Percentiles rank a stretch among this genome's conserved stretches.
Conservation (phyloP, 495 filamentous ascomycete genomes). For the Ramalina peruviana region DNA sequence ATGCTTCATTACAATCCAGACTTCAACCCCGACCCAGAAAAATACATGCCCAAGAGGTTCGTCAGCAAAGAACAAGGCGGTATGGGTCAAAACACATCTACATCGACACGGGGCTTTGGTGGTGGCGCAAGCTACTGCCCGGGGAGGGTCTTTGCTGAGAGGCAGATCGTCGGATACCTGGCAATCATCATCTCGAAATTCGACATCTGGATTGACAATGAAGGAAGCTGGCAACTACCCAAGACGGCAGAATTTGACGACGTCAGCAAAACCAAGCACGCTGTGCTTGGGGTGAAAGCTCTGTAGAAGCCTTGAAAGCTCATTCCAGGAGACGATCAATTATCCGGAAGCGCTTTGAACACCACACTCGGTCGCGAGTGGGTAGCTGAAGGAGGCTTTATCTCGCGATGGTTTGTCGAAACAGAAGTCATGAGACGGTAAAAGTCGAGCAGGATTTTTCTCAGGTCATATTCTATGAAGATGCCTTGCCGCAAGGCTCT, state of each 20-base stretch:
- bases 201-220: background rate
- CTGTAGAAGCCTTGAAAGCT: background rate
- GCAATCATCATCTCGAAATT: background rate
- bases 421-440: too few relatives aligned
- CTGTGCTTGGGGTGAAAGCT: background rate
- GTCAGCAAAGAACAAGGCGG: background rate
- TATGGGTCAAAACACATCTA: background rate
- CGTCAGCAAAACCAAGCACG: background rate
- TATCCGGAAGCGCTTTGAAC: too few relatives aligned
- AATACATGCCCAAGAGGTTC: background rate
- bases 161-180: conserved; percentile 2
- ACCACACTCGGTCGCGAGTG: background rate
- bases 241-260: background rate
- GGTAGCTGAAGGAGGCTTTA: background rate
- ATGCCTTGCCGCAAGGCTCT: too few relatives aligned
- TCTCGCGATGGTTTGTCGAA: too few relatives aligned
- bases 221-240: background rate
- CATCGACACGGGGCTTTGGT: background rate
- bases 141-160: background rate
- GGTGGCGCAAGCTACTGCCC: background rate
- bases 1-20: background rate
- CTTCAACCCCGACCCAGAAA: background rate
- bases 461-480: too few relatives aligned
- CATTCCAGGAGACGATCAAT: too few relatives aligned
- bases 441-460: too few relatives aligned